Evolutionary conservation across 441 rosid genomes (phyloP).

Genomic region (Erodium texanum): DNA sequence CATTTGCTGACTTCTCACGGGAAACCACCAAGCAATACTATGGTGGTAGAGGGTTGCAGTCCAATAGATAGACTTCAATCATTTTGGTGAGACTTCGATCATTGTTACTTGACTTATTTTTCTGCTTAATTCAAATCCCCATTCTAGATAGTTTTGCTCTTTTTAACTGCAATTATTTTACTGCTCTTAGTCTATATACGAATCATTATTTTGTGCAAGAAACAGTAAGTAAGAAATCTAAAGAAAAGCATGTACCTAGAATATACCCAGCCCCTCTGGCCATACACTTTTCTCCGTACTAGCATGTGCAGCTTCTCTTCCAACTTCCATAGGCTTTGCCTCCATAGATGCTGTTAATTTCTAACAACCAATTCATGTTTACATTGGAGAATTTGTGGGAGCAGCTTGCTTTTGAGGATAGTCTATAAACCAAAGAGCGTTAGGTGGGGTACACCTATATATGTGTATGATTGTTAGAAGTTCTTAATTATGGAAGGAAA

Average conservation of each 20-base stretch:
- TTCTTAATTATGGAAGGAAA: background rate
- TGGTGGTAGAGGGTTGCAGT: slow-evolving; percentile 74
- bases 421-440: background rate
- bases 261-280: background rate
- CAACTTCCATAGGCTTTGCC: background rate
- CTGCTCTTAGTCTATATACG: background rate
- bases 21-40: slow-evolving; percentile 81
- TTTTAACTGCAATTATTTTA: background rate
- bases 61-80: slow-evolving; percentile 29
- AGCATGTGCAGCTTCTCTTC: background rate
- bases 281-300: background rate
- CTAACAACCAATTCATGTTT: too few species aligned
- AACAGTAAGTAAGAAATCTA: background rate
- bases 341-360: background rate
- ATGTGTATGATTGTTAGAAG: background rate
- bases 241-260: background rate
- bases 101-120: background rate
- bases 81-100: slow-evolving; percentile 11
- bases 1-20: slow-evolving; percentile 73
- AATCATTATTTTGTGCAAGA: background rate
- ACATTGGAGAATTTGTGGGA: too few species aligned
- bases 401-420: background rate
- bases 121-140: background rate
- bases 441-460: background rate
- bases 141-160: background rate